phyloP scores from a whole-genome alignment of 129 eudicot genomes.

The Scalesia atractyloides region DNA sequence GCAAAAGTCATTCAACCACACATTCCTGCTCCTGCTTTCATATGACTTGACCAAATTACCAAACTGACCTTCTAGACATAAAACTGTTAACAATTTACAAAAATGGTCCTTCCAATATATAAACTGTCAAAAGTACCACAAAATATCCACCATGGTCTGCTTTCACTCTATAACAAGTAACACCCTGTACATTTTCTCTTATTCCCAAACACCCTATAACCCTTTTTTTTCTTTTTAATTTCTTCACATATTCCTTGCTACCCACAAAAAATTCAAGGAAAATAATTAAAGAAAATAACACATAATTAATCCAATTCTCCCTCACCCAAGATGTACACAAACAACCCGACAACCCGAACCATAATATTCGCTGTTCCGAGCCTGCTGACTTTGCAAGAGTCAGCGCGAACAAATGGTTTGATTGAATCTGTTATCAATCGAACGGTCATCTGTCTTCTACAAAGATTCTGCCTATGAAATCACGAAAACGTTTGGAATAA shows the following conservation, averaged over 20 bases:
- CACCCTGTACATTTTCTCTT: conserved; percentile 68
- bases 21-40: conserved; percentile 36
- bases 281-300: conserved; percentile 23
- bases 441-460: conserved; percentile 73
- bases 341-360: conserved; percentile 23
- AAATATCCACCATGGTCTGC: conserved; percentile 44
- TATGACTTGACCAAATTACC: conserved; percentile 20
- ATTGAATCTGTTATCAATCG: conserved; percentile 28
- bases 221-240: conserved; percentile 25
- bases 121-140: conserved; percentile 37
- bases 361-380: conserved; percentile 8
- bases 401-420: conserved; percentile 33
- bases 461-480: conserved; percentile 79
- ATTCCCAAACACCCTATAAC: conserved; percentile 48
- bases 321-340: conserved; percentile 52
- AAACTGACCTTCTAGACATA: conserved; percentile 28
- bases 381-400: conserved; percentile 44
- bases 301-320: conserved; percentile 35
- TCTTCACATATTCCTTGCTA: conserved; percentile 49
- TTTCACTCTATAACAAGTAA: conserved; percentile 41
- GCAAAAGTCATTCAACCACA: conserved; percentile 58
- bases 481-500: conserved; percentile 86
- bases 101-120: not conserved
- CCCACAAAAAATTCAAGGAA: conserved; percentile 44
- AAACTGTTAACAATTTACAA: not conserved